A percentile compares a stretch with the other conserved stretches of the same genome.
Conservation (phyloP, 2,329 filamentous ascomycete species). For the Neodidymelliopsis sp. region DNA sequence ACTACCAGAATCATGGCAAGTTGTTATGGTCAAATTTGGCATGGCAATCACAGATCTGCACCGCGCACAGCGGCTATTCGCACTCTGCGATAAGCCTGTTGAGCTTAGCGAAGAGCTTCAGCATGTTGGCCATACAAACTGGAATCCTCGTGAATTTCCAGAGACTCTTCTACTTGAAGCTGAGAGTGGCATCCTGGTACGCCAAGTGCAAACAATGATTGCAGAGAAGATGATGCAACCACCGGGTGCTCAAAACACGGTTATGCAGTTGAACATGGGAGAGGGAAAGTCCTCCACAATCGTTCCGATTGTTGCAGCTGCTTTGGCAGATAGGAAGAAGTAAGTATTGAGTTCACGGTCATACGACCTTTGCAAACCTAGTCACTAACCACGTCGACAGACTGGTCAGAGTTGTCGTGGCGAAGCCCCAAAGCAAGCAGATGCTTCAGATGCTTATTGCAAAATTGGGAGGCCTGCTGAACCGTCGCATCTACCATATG, state of each 20-base stretch:
- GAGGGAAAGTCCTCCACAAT: slow-evolving; percentile 45
- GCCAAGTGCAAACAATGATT: slow-evolving; percentile 66
- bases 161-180: slow-evolving; percentile 71
- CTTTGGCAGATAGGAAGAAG: slow-evolving; percentile 58
- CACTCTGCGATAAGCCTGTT: slow-evolving; percentile 14
- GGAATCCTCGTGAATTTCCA: slow-evolving; percentile 60
- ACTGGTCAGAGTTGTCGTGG: slow-evolving; percentile 66
- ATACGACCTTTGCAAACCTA: not conserved
- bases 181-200: slow-evolving; percentile 68
- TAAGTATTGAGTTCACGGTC: slow-evolving; percentile 13
- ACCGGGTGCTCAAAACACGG: slow-evolving; percentile 28
- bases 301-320: slow-evolving; percentile 39
- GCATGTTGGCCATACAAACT: slow-evolving; percentile 64
- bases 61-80: slow-evolving; percentile 37
- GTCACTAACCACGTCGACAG: slow-evolving; percentile 24
- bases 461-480: slow-evolving; percentile 64
- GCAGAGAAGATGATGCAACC: slow-evolving; percentile 62
- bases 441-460: slow-evolving; percentile 65
- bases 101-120: slow-evolving; percentile 46
- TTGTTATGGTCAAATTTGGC: slow-evolving; percentile 32
- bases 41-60: slow-evolving; percentile 39
- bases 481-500: slow-evolving; percentile 63
- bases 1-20: slow-evolving; percentile 33
- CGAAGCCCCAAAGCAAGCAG: slow-evolving; percentile 67
- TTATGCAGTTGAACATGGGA: slow-evolving; percentile 48